Evolutionary conservation across 768 basidiomycete species (phyloP).

Genomic region (Boletus patriciae): DNA sequence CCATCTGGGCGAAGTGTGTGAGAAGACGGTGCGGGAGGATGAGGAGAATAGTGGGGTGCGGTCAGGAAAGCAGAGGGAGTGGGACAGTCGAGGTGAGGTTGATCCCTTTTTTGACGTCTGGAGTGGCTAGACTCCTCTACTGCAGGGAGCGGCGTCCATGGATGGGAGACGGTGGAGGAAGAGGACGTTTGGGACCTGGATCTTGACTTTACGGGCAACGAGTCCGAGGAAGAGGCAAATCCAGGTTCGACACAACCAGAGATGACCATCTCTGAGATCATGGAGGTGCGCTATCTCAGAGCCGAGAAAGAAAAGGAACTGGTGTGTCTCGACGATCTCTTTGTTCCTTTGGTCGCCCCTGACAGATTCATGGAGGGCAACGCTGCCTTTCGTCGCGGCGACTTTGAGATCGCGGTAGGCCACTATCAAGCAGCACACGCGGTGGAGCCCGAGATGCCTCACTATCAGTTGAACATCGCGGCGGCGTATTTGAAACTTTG

Average conservation of each 20-base stretch:
- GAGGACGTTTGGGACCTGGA: slow-evolving; percentile 77
- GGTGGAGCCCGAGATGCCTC: slow-evolving; percentile 71
- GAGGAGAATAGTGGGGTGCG: slow-evolving; percentile 60
- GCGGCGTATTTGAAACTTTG: slow-evolving; percentile 70
- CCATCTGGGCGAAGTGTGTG: slow-evolving; percentile 75
- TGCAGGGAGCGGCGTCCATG: slow-evolving; percentile 57
- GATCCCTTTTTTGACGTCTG: background rate
- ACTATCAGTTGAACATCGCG: slow-evolving; percentile 75
- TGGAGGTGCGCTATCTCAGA: slow-evolving; percentile 70
- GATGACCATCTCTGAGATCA: slow-evolving; percentile 71
- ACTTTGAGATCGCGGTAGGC: slow-evolving; percentile 53
- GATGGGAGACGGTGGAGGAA: slow-evolving; percentile 75
- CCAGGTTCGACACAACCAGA: slow-evolving; percentile 29
- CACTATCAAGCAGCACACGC: slow-evolving; percentile 60
- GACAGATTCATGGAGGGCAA: slow-evolving; percentile 54
- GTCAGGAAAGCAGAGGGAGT: slow-evolving; percentile 68
- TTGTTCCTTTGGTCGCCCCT: background rate
- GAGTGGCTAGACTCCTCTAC: background rate
- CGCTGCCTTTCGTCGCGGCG: slow-evolving; percentile 61
- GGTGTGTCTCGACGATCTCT: slow-evolving; percentile 36
- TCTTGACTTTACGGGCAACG: slow-evolving; percentile 60
- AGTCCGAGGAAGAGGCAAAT: slow-evolving; percentile 52
- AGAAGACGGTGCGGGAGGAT: slow-evolving; percentile 67
- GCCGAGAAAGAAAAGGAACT: slow-evolving; percentile 73
- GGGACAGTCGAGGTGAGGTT: slow-evolving; percentile 64